Evolutionary conservation across 148 eudicot species (phyloP).

Genomic region (Diospyros kaki): DNA sequence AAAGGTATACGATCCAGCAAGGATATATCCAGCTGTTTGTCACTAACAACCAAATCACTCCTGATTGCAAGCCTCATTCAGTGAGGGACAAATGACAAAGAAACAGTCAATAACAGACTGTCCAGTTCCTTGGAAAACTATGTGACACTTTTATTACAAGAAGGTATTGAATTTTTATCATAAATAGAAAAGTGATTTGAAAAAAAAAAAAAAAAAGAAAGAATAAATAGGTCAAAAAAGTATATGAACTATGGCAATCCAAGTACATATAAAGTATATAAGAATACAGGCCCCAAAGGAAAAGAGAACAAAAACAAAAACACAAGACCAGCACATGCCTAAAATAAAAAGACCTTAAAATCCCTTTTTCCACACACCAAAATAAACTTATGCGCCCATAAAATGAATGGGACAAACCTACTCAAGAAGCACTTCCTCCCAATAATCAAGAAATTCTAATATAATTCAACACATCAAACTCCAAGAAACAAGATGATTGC

Average conservation of each 20-base stretch:
- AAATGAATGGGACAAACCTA: not conserved
- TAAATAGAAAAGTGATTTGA: not conserved
- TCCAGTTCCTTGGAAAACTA: not conserved
- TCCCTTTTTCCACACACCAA: constrained; percentile 1
- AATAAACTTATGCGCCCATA: not conserved
- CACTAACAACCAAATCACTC: not conserved
- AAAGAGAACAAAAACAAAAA: not conserved
- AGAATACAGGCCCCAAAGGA: not conserved
- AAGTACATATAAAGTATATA: not conserved
- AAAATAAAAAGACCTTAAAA: not conserved
- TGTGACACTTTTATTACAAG: not conserved
- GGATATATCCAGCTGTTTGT: not conserved
- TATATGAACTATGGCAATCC: not conserved
- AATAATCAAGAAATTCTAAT: not conserved
- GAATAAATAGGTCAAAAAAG: too few relatives aligned
- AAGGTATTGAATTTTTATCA: not conserved
- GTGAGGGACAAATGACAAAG: not conserved
- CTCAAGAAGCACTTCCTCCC: not conserved
- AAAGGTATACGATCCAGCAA: not conserved
- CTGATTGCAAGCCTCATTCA: not conserved
- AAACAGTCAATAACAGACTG: not conserved
- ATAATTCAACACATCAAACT: not conserved
- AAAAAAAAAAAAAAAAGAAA: too few relatives aligned
- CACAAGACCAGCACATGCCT: too few relatives aligned
- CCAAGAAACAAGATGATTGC: not conserved